Percentiles rank a stretch among this genome's conserved stretches.
Evolutionary conservation across 2,329 filamentous ascomycete genomes (phyloP).

Genomic region (Akanthomyces muscarius): DNA sequence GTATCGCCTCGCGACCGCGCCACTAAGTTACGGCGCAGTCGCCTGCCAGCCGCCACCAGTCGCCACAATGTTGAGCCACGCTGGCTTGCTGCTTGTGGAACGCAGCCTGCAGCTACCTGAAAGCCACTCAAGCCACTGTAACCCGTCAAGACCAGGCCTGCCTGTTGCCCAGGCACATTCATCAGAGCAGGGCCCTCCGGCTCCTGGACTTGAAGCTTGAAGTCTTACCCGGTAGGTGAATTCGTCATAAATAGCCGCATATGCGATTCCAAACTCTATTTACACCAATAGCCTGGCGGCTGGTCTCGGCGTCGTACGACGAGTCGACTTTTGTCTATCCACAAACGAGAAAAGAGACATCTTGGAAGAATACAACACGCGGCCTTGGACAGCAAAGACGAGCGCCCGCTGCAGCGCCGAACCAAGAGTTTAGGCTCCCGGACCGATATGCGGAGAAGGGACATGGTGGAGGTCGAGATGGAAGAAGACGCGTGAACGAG

Average conservation of each 20-base stretch:
- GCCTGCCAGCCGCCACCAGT: conserved; percentile 1
- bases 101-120: background rate
- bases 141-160: background rate
- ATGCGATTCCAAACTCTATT: conserved; percentile 4
- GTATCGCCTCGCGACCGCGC: background rate
- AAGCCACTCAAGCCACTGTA: background rate
- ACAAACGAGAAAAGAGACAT: conserved; percentile 9
- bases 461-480: background rate
- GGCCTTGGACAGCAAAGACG: background rate
- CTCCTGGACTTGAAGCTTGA: background rate
- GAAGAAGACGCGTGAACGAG: background rate
- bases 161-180: background rate
- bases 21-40: background rate
- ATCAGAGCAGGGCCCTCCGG: background rate
- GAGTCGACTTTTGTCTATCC: background rate
- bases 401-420: background rate
- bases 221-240: background rate
- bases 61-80: background rate
- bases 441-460: background rate
- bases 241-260: background rate
- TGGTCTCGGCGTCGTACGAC: background rate
- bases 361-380: background rate
- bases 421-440: background rate
- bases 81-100: background rate
- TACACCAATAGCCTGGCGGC: background rate